Evolutionary conservation across 2,329 filamentous ascomycete genomes (phyloP).

Genomic region (Pseudocercospora macadamiae): DNA sequence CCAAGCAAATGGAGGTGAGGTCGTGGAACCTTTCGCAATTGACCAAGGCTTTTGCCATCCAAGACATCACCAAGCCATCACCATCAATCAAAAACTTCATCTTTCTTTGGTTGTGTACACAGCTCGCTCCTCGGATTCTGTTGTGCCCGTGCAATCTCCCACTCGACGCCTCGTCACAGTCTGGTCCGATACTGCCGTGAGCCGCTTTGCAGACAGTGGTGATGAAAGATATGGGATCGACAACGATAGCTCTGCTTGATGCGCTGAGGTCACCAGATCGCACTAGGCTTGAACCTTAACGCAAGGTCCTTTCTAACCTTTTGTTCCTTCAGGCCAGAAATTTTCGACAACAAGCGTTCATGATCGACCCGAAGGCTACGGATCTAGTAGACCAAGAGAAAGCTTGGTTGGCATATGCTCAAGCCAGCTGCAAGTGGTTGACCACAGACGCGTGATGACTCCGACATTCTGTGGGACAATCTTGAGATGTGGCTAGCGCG

Average conservation of each 20-base stretch:
- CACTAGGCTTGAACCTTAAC: neutral
- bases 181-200: neutral
- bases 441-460: slow-evolving; percentile 5
- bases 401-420: neutral
- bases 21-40: neutral
- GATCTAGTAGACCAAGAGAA: slow-evolving; percentile 1
- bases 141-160: neutral
- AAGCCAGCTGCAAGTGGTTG: neutral
- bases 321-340: neutral
- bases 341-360: slow-evolving; percentile 5
- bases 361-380: slow-evolving; percentile 1
- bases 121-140: too few relatives aligned
- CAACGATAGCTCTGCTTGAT: slow-evolving; percentile 1
- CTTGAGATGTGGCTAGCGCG: neutral
- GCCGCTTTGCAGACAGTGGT: neutral
- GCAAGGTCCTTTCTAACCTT: neutral
- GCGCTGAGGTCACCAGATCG: slow-evolving; percentile 3
- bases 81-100: too few relatives aligned
- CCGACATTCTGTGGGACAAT: neutral
- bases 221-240: neutral
- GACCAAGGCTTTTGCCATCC: too few relatives aligned
- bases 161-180: neutral
- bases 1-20: neutral
- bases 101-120: too few relatives aligned
- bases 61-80: too few relatives aligned